Percentiles rank a stretch among this genome's conserved stretches.
phyloP scores from a whole-genome alignment of 2,329 filamentous ascomycete genomes.

The Cercospora sp. region DNA sequence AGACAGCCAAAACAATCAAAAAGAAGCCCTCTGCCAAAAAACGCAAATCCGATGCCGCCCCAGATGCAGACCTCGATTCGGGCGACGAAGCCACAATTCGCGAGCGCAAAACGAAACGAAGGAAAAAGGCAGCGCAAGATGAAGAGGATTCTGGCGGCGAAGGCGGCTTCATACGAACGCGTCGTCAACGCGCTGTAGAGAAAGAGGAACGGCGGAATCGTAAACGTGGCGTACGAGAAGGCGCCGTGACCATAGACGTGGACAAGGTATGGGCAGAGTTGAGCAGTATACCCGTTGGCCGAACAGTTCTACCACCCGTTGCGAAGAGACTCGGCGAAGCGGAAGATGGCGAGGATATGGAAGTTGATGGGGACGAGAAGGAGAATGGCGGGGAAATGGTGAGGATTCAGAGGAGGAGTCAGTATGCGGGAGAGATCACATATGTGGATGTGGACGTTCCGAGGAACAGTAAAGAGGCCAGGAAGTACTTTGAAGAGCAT shows the following conservation, averaged over 20 bases:
- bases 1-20: not conserved
- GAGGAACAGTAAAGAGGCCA: constrained; percentile 57
- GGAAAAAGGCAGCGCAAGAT: constrained; percentile 39
- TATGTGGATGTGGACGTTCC: constrained; percentile 57
- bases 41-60: constrained; percentile 42
- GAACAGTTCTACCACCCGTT: constrained; percentile 23
- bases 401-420: constrained; percentile 59
- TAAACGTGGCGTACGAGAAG: constrained; percentile 44
- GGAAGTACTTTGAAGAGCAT: constrained; percentile 51
- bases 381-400: constrained; percentile 47
- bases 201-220: constrained; percentile 52
- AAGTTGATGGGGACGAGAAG: constrained; percentile 31
- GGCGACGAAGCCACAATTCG: constrained; percentile 59
- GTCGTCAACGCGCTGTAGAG: constrained; percentile 54
- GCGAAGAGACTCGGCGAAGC: not conserved
- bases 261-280: constrained; percentile 57
- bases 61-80: constrained; percentile 48
- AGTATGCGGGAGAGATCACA: constrained; percentile 58
- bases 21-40: constrained; percentile 36
- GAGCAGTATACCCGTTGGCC: constrained; percentile 43
- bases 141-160: constrained; percentile 45
- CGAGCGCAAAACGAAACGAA: constrained; percentile 47
- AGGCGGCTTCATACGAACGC: constrained; percentile 55
- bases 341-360: constrained; percentile 22
- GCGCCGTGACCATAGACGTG: constrained; percentile 57